These are phyloP conservation scores for Xylaria arbuscula DNA, from an alignment of 2,329 filamentous ascomycete species.

Conservation along the genomic window DNA sequence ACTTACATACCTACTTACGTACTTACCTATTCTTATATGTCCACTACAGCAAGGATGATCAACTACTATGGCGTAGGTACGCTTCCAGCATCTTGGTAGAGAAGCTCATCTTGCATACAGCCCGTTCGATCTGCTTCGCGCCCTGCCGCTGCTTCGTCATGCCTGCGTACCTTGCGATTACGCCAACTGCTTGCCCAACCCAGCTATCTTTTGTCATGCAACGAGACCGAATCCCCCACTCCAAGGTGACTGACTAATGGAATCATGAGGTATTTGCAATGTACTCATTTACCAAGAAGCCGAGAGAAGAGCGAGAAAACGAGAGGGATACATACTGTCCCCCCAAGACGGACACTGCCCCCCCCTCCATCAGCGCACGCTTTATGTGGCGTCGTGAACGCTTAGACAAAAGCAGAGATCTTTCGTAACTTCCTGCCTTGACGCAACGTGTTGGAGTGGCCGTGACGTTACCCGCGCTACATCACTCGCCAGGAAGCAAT, in stretches of 20 bases:
- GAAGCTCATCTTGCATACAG: constrained; percentile 37
- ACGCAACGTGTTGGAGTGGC: constrained; percentile 6
- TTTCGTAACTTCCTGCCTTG: constrained; percentile 12
- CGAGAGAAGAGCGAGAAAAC: not conserved
- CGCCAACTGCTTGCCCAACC: constrained; percentile 16
- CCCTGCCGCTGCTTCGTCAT: constrained; percentile 13
- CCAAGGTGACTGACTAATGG: not conserved
- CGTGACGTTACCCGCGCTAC: constrained; percentile 1
- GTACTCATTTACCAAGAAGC: not conserved
- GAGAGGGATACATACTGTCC: not conserved
- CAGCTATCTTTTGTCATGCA: not conserved
- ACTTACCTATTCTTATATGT: not conserved
- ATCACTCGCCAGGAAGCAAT: constrained; percentile 24
- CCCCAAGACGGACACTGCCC: constrained; percentile 5
- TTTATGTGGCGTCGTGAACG: constrained; percentile 6
- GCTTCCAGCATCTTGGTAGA: constrained; percentile 35
- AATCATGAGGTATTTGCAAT: not conserved
- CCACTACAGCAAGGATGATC: constrained; percentile 17
- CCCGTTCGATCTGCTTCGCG: constrained; percentile 29
- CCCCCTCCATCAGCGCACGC: constrained; percentile 5
- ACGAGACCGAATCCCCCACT: not conserved
- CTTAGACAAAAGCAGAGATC: constrained; percentile 16
- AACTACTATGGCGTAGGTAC: constrained; percentile 7
- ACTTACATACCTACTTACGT: no score
- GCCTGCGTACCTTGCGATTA: constrained; percentile 8